A percentile compares a stretch with the other conserved stretches of the same genome.
Evolutionary conservation across 495 filamentous ascomycete genomes (phyloP).

Genomic region (Thozetella sp.): DNA sequence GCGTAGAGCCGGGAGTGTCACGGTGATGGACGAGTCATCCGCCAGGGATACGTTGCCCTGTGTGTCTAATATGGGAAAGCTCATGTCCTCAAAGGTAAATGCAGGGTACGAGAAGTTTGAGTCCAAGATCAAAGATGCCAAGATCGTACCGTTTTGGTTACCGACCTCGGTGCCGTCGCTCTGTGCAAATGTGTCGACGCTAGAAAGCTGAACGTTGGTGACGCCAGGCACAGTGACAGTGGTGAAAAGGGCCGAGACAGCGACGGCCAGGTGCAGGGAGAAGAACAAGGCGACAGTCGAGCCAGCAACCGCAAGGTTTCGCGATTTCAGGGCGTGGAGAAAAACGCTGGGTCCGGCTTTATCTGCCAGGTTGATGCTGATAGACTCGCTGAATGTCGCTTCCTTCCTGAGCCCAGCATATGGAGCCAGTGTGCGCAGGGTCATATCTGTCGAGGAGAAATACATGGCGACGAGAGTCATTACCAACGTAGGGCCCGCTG

Average conservation of each 20-base stretch:
- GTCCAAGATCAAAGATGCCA: constrained; percentile 17
- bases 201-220: constrained; percentile 10
- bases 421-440: constrained; percentile 13
- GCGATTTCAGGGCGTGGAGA: constrained; percentile 9
- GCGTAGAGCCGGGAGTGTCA: constrained; percentile 16
- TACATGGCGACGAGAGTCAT: constrained; percentile 13
- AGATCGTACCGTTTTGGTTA: constrained; percentile 13
- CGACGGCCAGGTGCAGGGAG: constrained; percentile 13
- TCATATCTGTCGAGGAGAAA: constrained; percentile 13
- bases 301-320: constrained; percentile 13
- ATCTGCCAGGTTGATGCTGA: constrained; percentile 18
- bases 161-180: constrained; percentile 4
- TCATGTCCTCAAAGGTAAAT: constrained; percentile 22
- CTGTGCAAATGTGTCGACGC: constrained; percentile 15
- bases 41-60: constrained; percentile 6
- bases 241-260: constrained; percentile 13
- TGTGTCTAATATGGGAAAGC: constrained; percentile 14
- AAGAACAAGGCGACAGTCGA: constrained; percentile 12
- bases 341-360: constrained; percentile 10
- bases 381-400: constrained; percentile 12
- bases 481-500: constrained; percentile 15
- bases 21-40: constrained; percentile 12
- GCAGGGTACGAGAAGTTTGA: constrained; percentile 20
- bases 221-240: constrained; percentile 11
- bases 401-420: constrained; percentile 12